Conservation (phyloP, 2,329 filamentous ascomycete genomes). For the Alternaria sp. region DNA sequence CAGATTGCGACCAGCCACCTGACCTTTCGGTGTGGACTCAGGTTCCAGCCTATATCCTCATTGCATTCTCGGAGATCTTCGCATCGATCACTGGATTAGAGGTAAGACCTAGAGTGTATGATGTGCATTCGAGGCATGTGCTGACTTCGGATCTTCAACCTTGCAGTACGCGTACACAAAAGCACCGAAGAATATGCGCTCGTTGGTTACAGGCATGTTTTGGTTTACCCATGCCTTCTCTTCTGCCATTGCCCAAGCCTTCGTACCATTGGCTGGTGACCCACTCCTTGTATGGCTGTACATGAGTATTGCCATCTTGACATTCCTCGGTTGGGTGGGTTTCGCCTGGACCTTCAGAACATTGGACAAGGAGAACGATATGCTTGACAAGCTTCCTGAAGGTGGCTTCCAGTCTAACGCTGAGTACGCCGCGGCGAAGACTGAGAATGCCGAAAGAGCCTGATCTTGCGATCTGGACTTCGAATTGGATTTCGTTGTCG, state of each 20-base stretch:
- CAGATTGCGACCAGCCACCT: conserved; percentile 46
- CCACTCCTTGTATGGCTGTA: conserved; percentile 40
- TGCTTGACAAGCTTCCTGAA: conserved; percentile 44
- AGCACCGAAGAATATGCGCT: conserved; percentile 69
- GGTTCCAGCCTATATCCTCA: conserved; percentile 60
- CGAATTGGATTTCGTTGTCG: neutral
- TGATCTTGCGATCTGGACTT: neutral
- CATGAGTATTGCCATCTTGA: conserved; percentile 42
- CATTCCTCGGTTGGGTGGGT: conserved; percentile 37
- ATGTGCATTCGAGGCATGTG: neutral
- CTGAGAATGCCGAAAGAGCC: conserved; percentile 15
- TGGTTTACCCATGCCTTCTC: conserved; percentile 47
- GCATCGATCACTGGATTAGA: conserved; percentile 69
- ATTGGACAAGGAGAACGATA: conserved; percentile 42
- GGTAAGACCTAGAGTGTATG: neutral
- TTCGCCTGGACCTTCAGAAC: conserved; percentile 43
- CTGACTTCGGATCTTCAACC: neutral
- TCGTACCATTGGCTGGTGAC: conserved; percentile 32
- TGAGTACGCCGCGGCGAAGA: conserved; percentile 24
- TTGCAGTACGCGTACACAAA: conserved; percentile 75
- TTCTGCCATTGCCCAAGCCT: conserved; percentile 31
- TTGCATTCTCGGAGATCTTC: conserved; percentile 67
- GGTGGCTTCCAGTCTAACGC: conserved; percentile 29
- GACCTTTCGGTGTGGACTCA: conserved; percentile 63
- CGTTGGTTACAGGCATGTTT: conserved; percentile 41